phyloP scores from a whole-genome alignment of 225 moss, liverwort and hornwort species.

The Lunularia cruciata region DNA sequence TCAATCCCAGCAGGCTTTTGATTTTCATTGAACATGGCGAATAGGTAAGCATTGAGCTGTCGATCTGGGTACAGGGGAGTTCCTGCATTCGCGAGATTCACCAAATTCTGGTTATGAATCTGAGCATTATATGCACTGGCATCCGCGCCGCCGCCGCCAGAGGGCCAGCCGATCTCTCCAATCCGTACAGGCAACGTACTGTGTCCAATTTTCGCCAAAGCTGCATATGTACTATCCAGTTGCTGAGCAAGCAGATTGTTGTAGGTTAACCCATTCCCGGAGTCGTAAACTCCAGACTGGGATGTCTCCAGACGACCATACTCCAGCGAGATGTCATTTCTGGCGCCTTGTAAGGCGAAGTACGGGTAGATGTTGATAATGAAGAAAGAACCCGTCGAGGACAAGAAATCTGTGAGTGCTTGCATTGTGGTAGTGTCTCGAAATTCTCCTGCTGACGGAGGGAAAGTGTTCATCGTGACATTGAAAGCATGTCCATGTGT shows the following conservation, averaged over 20 bases:
- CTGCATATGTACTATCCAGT: not conserved
- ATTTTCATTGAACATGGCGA: not conserved
- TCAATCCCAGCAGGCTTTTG: not conserved
- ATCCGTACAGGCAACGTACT: not conserved
- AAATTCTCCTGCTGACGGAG: slow-evolving; percentile 29
- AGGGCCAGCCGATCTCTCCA: slow-evolving; percentile 10
- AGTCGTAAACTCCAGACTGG: not conserved
- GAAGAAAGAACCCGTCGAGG: slow-evolving; percentile 1
- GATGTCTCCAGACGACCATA: not conserved
- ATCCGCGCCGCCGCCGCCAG: not conserved
- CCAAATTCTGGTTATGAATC: slow-evolving; percentile 7
- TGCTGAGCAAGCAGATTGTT: slow-evolving; percentile 18
- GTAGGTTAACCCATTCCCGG: not conserved
- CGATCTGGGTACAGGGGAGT: not conserved
- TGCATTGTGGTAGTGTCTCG: slow-evolving; percentile 1
- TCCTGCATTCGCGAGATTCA: not conserved
- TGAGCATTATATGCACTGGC: not conserved
- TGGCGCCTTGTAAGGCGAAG: not conserved
- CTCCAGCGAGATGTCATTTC: not conserved
- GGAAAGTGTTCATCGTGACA: slow-evolving; percentile 21
- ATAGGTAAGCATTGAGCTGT: not conserved
- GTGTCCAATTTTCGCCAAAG: not conserved
- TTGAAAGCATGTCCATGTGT: slow-evolving; percentile 17
- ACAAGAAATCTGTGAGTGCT: slow-evolving; percentile 14
- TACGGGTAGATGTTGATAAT: slow-evolving; percentile 5